Evolutionary conservation across 495 filamentous ascomycete genomes (phyloP).

Genomic region (Aspergillus cavernicola): DNA sequence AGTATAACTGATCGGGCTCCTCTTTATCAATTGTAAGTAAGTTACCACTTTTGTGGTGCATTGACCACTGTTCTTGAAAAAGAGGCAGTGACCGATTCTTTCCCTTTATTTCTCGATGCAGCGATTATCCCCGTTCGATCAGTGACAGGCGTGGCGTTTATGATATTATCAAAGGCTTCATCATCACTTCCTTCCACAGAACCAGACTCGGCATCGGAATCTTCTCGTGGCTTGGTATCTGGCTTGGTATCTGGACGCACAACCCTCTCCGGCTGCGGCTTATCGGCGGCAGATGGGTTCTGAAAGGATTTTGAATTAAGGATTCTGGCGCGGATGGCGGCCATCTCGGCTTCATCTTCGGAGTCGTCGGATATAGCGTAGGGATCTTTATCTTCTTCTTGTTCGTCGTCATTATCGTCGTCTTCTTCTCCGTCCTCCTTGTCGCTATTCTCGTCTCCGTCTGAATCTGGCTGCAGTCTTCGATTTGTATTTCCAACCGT

Average conservation of each 20-base stretch:
- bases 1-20: no score
- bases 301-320: slow-evolving; percentile 83
- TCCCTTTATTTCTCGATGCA: slow-evolving; percentile 45
- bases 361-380: slow-evolving; percentile 74
- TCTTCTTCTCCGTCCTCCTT: slow-evolving; percentile 53
- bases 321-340: slow-evolving; percentile 78
- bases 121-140: slow-evolving; percentile 73
- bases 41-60: slow-evolving; percentile 58
- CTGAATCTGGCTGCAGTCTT: slow-evolving; percentile 47
- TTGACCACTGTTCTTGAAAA: slow-evolving; percentile 60
- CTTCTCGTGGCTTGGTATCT: slow-evolving; percentile 37
- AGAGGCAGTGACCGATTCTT: slow-evolving; percentile 48
- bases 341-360: slow-evolving; percentile 86
- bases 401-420: slow-evolving; percentile 41
- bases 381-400: slow-evolving; percentile 57
- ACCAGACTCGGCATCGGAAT: slow-evolving; percentile 71
- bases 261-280: slow-evolving; percentile 53
- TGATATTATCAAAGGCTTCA: slow-evolving; percentile 81
- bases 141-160: slow-evolving; percentile 80
- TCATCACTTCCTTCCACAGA: slow-evolving; percentile 60
- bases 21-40: not conserved
- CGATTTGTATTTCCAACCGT: slow-evolving; percentile 82
- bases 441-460: slow-evolving; percentile 47
- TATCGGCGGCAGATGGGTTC: slow-evolving; percentile 53
- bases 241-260: slow-evolving; percentile 37